phyloP scores from a whole-genome alignment of 805 yeast species.

The Barnettozyma wickerhamii region DNA sequence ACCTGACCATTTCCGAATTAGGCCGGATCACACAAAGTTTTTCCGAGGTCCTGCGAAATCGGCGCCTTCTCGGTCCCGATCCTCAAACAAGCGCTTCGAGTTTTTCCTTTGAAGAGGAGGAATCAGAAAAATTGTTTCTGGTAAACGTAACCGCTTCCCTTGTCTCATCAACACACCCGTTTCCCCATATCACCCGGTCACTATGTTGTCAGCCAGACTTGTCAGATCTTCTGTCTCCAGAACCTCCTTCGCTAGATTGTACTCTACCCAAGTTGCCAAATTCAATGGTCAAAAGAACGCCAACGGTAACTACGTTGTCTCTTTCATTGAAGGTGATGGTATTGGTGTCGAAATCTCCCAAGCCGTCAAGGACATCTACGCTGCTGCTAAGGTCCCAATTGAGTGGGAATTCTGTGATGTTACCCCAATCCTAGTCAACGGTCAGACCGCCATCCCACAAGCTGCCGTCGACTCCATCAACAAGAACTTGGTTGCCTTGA shows the following conservation, averaged over 20 bases:
- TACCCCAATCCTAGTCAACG: constrained; percentile 86
- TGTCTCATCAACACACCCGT: background rate
- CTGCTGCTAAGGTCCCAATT: constrained; percentile 93
- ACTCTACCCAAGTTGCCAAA: constrained; percentile 53
- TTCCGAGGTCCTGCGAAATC: background rate
- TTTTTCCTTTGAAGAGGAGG: background rate
- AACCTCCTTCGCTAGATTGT: constrained; percentile 19
- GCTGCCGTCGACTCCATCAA: constrained; percentile 90
- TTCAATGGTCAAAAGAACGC: constrained; percentile 60
- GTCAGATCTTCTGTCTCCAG: constrained; percentile 38
- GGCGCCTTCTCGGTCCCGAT: constrained; percentile 10
- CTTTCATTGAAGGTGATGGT: constrained; percentile 98
- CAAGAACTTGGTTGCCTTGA: constrained; percentile 89
- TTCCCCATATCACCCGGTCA: constrained; percentile 34
- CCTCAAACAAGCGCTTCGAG: background rate
- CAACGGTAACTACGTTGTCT: constrained; percentile 87
- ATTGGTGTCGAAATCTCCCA: constrained; percentile 94
- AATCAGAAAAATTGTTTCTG: constrained; percentile 3
- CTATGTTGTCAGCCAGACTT: constrained; percentile 96
- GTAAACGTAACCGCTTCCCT: background rate
- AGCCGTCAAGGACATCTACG: constrained; percentile 88
- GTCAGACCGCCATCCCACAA: constrained; percentile 89
- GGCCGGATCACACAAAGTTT: background rate
- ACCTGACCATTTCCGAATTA: constrained; percentile 6
- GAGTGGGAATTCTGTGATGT: constrained; percentile 98